Conservation (phyloP, 768 basidiomycete species). For the Boletus edulis region DNA sequence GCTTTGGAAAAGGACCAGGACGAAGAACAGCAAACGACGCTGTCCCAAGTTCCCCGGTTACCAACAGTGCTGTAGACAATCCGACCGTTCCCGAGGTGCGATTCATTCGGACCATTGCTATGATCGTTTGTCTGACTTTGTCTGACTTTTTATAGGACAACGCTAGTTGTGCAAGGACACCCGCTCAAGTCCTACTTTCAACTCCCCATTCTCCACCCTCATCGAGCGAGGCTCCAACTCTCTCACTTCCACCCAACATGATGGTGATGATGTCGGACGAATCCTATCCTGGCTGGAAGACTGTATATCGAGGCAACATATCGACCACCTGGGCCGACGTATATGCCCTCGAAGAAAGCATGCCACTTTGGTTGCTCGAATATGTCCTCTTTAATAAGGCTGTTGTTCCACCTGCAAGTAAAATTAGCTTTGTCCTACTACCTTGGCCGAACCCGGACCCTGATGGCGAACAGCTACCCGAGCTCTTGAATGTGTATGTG, state of each 20-base stretch:
- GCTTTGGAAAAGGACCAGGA: conserved; percentile 60
- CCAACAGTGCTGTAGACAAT: conserved; percentile 14
- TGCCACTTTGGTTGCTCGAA: conserved; percentile 89
- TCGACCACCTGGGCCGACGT: conserved; percentile 53
- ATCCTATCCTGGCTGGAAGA: conserved; percentile 67
- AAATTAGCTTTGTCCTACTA: conserved; percentile 87
- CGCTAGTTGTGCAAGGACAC: conserved; percentile 41
- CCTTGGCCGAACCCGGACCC: conserved; percentile 67
- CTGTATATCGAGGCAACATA: conserved; percentile 73
- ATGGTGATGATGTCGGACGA: conserved; percentile 82
- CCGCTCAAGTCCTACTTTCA: conserved; percentile 53
- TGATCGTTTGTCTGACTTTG: neutral
- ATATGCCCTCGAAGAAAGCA: conserved; percentile 61
- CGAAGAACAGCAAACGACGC: conserved; percentile 25
- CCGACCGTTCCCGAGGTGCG: conserved; percentile 26
- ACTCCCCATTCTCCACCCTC: conserved; percentile 63
- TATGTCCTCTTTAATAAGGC: conserved; percentile 72
- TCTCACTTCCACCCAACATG: conserved; percentile 57
- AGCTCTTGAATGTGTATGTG: conserved; percentile 82
- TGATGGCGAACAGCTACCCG: conserved; percentile 63
- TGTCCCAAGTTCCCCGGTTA: conserved; percentile 26
- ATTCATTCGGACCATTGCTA: neutral
- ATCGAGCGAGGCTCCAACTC: conserved; percentile 67
- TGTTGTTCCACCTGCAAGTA: conserved; percentile 52
- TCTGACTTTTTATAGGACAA: conserved; percentile 20